These are phyloP conservation scores for Venturia nashicola DNA, from an alignment of 2,329 filamentous ascomycete genomes.

Conservation along the genomic window DNA sequence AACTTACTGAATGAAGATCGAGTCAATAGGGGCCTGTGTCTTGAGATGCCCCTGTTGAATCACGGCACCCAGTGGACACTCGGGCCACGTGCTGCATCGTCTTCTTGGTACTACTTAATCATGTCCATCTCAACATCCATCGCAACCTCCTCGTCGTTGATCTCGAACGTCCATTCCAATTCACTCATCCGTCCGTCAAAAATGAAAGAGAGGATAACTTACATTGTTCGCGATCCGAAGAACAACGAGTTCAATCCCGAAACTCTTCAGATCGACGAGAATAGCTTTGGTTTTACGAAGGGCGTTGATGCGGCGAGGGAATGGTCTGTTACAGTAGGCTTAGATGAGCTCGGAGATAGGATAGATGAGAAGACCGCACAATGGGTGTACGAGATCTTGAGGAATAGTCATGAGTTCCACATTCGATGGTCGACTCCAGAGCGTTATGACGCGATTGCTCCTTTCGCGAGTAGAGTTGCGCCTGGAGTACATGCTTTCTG, in stretches of 20 bases:
- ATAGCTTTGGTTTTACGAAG: slow-evolving; percentile 25
- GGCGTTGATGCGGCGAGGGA: slow-evolving; percentile 57
- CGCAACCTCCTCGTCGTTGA: neutral
- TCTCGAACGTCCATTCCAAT: neutral
- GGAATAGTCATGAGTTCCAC: slow-evolving; percentile 58
- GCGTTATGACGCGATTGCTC: slow-evolving; percentile 48
- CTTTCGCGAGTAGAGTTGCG: slow-evolving; percentile 62
- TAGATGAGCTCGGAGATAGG: slow-evolving; percentile 62
- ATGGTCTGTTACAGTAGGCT: slow-evolving; percentile 61
- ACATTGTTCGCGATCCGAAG: slow-evolving; percentile 46
- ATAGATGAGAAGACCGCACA: slow-evolving; percentile 22
- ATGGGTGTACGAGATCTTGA: slow-evolving; percentile 50
- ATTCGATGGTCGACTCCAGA: slow-evolving; percentile 61
- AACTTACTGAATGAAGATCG: no score
- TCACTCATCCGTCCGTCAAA: neutral
- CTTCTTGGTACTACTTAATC: no score
- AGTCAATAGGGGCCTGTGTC: no score
- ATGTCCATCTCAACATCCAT: neutral
- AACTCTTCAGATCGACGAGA: slow-evolving; percentile 44
- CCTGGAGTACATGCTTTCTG: slow-evolving; percentile 76
- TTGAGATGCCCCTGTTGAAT: no score
- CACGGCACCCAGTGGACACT: no score
- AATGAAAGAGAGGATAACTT: slow-evolving; percentile 74
- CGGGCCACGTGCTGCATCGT: no score
- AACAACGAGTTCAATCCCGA: slow-evolving; percentile 51